phyloP scores from a whole-genome alignment of 140 eudicot genomes.

The Flaveria floridana region DNA sequence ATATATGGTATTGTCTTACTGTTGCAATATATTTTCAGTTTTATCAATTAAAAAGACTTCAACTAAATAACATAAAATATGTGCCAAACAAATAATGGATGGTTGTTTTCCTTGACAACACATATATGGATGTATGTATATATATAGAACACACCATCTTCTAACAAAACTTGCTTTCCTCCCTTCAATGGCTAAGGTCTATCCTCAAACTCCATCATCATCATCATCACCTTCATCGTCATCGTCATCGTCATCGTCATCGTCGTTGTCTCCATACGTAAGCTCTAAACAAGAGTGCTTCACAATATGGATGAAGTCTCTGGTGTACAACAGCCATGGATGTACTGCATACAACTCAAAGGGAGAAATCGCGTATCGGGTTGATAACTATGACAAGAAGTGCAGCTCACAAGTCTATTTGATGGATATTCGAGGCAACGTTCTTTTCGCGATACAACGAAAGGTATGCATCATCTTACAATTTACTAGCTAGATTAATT shows the following conservation, averaged over 20 bases:
- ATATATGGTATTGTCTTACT: neutral
- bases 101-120: constrained; percentile 32
- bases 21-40: constrained; percentile 2
- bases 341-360: constrained; percentile 48
- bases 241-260: constrained; percentile 27
- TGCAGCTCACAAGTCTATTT: constrained; percentile 46
- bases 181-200: constrained; percentile 44
- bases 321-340: constrained; percentile 46
- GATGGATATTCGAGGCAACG: constrained; percentile 57
- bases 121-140: constrained; percentile 13
- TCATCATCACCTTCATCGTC: constrained; percentile 18
- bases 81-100: constrained; percentile 13
- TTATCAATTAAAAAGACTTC: neutral
- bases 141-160: constrained; percentile 30
- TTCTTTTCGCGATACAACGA: constrained; percentile 42
- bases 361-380: constrained; percentile 52
- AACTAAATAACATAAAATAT: constrained; percentile 6
- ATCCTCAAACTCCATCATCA: constrained; percentile 41
- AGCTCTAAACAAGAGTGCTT: constrained; percentile 40
- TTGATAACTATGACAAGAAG: constrained; percentile 48
- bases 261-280: constrained; percentile 27
- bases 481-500: neutral
- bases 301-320: constrained; percentile 59
- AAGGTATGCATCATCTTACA: constrained; percentile 35
- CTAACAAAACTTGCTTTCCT: constrained; percentile 25